Base-by-base conservation (phyloP, 2,329 filamentous ascomycete genomes). In the Phymatotrichopsis omnivora region DNA sequence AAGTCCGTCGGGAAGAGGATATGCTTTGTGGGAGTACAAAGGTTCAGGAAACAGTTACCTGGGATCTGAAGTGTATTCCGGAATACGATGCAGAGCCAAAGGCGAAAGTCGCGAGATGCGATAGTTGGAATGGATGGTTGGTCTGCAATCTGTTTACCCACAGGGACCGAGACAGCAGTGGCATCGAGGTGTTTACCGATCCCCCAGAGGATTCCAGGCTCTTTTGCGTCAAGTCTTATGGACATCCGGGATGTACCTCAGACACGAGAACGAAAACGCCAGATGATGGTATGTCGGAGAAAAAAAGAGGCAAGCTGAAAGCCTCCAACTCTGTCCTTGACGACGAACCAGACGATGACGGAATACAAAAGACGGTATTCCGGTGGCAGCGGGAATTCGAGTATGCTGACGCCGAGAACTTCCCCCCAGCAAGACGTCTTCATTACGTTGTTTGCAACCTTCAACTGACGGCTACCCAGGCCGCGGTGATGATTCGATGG, bases 71-170 rank as follows among this genome's bases (percentile, higher is more conserved):
- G 12, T 56, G 51, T 35, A 49, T 58, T 12, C 41, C 49, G 4
- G 56, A 57, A 46, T 53, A 49, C 16, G 41, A 45, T n/a, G 25
- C 39, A 14, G 56, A 58, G 29, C 38, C 51, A 17, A 52, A 52
- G 35, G 54, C 56, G 3, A 48, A 49, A 7, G 55, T 57, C 29
- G 56, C 56, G 12, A 52, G 54, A 29, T 57, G 55, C 33, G 35
- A 40, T 5, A 53, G 45, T 37, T 47, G 43, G 32, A 49, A 49
- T 16, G 42, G 37, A 2, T 51, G 41, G 28, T 31, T 58, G 11
- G 48, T 56, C 16, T 58, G 55, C 37, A 58, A 55, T 7, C 39
- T 58, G 14, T 58, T 57, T 35, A 55, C 51, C 14, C 49, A 53
- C 32, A 47, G 50, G 37, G 41, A 51, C 32, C 42, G 43, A 4